Evolutionary conservation across 2,329 filamentous ascomycete genomes (phyloP).

Genomic region (Ceratocystis huliohia): DNA sequence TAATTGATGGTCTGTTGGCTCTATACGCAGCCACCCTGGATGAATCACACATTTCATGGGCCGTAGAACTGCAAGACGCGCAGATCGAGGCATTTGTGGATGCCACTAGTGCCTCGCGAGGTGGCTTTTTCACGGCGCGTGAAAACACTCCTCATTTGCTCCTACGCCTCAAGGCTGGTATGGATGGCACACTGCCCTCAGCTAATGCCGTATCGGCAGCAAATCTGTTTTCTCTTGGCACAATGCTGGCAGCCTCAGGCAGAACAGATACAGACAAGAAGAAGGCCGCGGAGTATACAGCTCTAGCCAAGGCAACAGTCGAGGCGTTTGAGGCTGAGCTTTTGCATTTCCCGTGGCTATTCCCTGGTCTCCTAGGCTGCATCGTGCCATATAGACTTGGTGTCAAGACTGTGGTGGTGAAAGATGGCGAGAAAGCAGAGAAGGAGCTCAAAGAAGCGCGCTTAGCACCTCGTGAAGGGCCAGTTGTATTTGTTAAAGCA

Average conservation of each 20-base stretch:
- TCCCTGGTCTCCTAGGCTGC: slow-evolving; percentile 62
- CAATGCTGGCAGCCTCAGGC: slow-evolving; percentile 50
- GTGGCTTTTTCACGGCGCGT: slow-evolving; percentile 63
- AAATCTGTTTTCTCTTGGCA: slow-evolving; percentile 72
- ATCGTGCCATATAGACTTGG: slow-evolving; percentile 67
- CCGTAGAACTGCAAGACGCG: slow-evolving; percentile 56
- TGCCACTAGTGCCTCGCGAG: slow-evolving; percentile 29
- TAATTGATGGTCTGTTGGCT: slow-evolving; percentile 70
- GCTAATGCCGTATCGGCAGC: slow-evolving; percentile 77
- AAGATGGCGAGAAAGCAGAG: background rate
- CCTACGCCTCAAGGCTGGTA: slow-evolving; percentile 83
- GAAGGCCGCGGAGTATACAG: slow-evolving; percentile 35
- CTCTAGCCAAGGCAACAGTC: slow-evolving; percentile 59
- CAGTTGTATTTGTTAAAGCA: slow-evolving; percentile 11
- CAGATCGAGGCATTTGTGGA: slow-evolving; percentile 64
- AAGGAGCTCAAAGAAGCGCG: slow-evolving; percentile 12
- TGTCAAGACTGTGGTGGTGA: slow-evolving; percentile 31
- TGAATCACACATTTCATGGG: slow-evolving; percentile 63
- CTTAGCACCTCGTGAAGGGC: slow-evolving; percentile 7
- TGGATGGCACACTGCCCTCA: slow-evolving; percentile 83
- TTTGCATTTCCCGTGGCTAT: slow-evolving; percentile 85
- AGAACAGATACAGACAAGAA: slow-evolving; percentile 2
- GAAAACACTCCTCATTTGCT: slow-evolving; percentile 54
- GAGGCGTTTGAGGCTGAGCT: slow-evolving; percentile 84
- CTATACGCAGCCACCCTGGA: slow-evolving; percentile 76